phyloP scores from a whole-genome alignment of 192 early-diverging fungal genomes.

The Podila minutissima region DNA sequence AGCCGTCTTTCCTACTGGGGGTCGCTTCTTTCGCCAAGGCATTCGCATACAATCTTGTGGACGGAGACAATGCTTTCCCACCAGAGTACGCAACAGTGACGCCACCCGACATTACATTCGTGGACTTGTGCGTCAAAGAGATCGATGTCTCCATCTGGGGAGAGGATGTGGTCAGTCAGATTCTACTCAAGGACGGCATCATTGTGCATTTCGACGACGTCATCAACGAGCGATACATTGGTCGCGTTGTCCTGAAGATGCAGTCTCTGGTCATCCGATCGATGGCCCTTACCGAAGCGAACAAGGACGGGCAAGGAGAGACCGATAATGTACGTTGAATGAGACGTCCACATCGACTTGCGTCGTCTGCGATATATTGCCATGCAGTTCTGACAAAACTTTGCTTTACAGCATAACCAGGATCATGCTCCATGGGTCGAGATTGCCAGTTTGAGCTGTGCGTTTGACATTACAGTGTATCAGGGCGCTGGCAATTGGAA shows the following conservation, averaged over 20 bases:
- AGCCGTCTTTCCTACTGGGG: constrained; percentile 67
- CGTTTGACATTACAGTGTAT: constrained; percentile 66
- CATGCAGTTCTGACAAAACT: neutral
- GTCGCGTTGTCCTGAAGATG: constrained; percentile 64
- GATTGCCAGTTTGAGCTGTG: constrained; percentile 68
- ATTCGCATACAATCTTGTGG: constrained; percentile 71
- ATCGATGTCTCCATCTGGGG: constrained; percentile 72
- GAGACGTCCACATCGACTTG: neutral
- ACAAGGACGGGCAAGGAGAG: constrained; percentile 2
- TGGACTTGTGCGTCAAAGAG: constrained; percentile 63
- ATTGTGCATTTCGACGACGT: constrained; percentile 72
- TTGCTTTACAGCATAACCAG: constrained; percentile 8
- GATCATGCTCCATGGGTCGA: constrained; percentile 68
- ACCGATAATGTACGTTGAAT: constrained; percentile 32
- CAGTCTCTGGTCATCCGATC: constrained; percentile 63
- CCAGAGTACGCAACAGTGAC: constrained; percentile 48
- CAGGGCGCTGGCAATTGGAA: constrained; percentile 62
- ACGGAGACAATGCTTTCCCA: constrained; percentile 74
- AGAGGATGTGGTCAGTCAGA: constrained; percentile 50
- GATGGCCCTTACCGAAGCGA: constrained; percentile 56
- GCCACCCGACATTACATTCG: constrained; percentile 70
- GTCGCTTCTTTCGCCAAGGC: constrained; percentile 60
- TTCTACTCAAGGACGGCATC: constrained; percentile 68
- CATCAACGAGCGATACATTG: constrained; percentile 64
- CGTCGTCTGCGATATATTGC: neutral